Conservation (phyloP, 73 alveolate genomes). For the Tetrahymena elliotti region DNA sequence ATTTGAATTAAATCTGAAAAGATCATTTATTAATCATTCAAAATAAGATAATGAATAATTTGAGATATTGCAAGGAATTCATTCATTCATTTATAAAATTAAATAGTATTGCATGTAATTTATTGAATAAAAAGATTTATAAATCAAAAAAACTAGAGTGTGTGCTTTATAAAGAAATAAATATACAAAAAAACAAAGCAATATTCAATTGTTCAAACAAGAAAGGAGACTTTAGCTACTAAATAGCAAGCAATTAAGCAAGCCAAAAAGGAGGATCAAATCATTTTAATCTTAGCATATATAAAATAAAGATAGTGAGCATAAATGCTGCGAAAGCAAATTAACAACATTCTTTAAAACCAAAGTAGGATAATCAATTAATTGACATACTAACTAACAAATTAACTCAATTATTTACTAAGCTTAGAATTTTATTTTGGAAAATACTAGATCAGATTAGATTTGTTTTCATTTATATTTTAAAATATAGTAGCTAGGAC, state of each 20-base stretch:
- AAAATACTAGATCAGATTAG: background rate
- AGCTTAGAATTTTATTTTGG: background rate
- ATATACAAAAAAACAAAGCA: background rate
- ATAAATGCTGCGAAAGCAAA: background rate
- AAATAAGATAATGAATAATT: too few relatives aligned
- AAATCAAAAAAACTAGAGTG: background rate
- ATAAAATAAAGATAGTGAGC: background rate
- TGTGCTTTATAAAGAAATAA: too few relatives aligned
- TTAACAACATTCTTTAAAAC: background rate
- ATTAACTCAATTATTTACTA: too few relatives aligned
- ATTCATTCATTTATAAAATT: too few relatives aligned
- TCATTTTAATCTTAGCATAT: too few relatives aligned
- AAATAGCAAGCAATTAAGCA: background rate
- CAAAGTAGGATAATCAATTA: background rate
- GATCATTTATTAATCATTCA: background rate
- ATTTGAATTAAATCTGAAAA: background rate
- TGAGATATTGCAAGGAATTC: too few relatives aligned
- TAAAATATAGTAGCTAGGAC: background rate
- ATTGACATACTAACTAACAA: too few relatives aligned
- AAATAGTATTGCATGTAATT: too few relatives aligned
- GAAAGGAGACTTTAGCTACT: background rate
- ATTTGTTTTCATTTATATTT: too few relatives aligned
- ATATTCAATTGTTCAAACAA: background rate
- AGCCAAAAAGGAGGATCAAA: too few relatives aligned
- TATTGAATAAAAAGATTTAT: too few relatives aligned